A percentile compares a stretch with the other conserved stretches of the same genome.
These are phyloP conservation scores for Pulveroboletus sp. DNA, from an alignment of 768 basidiomycete species.

Conservation along the genomic window DNA sequence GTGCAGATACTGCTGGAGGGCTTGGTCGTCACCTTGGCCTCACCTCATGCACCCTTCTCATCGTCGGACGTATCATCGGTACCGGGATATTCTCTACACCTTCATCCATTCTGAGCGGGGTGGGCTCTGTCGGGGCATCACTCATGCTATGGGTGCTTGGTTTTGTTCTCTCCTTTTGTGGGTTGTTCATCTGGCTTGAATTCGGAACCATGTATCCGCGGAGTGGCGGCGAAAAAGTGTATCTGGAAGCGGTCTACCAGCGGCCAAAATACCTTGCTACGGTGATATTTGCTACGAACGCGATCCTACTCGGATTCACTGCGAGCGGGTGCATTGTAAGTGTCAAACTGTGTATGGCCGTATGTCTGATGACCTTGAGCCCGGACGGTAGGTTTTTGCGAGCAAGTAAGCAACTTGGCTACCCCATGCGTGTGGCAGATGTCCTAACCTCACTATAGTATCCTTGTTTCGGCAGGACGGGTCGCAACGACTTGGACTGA, in stretches of 20 bases:
- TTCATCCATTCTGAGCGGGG: constrained; percentile 51
- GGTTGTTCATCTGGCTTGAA: constrained; percentile 60
- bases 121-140: constrained; percentile 55
- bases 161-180: constrained; percentile 53
- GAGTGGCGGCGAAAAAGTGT: constrained; percentile 60
- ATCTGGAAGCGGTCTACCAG: constrained; percentile 51
- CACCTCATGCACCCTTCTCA: constrained; percentile 52
- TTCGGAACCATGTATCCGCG: constrained; percentile 61
- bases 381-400: constrained; percentile 26
- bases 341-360: background rate
- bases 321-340: constrained; percentile 47
- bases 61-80: constrained; percentile 55
- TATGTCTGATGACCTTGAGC: background rate
- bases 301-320: constrained; percentile 42
- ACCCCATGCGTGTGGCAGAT: no score
- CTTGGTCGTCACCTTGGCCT: constrained; percentile 56
- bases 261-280: constrained; percentile 46
- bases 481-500: constrained; percentile 43
- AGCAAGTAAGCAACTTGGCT: constrained; percentile 27
- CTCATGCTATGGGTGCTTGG: constrained; percentile 63
- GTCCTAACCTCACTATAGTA: constrained; percentile 28
- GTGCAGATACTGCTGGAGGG: constrained; percentile 46
- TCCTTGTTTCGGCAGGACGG: constrained; percentile 43
- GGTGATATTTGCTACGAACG: constrained; percentile 43
- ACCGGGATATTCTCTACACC: constrained; percentile 66